These are phyloP conservation scores for Xylona heveae DNA, from an alignment of 495 filamentous ascomycete species.

Conservation along the genomic window DNA sequence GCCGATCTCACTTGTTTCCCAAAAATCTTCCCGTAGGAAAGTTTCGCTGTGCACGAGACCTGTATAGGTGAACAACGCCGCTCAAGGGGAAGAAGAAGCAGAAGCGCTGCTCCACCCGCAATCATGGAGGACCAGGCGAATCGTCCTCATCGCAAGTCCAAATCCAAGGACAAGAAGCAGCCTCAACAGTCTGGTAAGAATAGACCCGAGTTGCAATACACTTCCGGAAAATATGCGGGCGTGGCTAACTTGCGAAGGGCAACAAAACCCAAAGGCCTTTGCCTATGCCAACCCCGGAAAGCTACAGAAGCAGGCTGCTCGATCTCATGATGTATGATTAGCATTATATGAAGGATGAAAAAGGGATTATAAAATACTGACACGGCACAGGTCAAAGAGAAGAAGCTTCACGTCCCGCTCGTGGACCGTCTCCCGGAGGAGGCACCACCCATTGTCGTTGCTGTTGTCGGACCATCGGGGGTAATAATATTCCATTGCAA, in stretches of 20 bases:
- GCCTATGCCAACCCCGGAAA: constrained; percentile 68
- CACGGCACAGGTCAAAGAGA: constrained; percentile 63
- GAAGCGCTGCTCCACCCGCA: constrained; percentile 3
- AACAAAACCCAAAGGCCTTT: constrained; percentile 81
- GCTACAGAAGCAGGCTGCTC: constrained; percentile 59
- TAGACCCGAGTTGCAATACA: constrained; percentile 5
- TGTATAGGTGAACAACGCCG: background rate
- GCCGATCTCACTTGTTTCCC: background rate
- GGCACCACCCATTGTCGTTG: constrained; percentile 78
- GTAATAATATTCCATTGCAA: constrained; percentile 28
- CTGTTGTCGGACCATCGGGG: constrained; percentile 82
- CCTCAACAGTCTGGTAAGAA: constrained; percentile 26
- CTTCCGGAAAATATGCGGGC: constrained; percentile 7
- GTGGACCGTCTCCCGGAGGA: constrained; percentile 91
- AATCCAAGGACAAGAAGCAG: constrained; percentile 90
- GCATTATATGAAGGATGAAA: too few species aligned
- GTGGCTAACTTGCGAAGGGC: constrained; percentile 16
- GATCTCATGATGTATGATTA: constrained; percentile 84
- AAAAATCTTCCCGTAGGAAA: background rate
- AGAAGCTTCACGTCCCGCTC: constrained; percentile 82
- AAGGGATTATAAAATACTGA: too few species aligned
- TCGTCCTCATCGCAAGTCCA: constrained; percentile 63
- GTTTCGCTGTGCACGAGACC: background rate
- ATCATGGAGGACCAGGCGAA: constrained; percentile 73
- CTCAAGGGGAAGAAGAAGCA: background rate